These are phyloP conservation scores for Rutstroemia sydowiana DNA, from an alignment of 2,329 filamentous ascomycete genomes.

Conservation along the genomic window DNA sequence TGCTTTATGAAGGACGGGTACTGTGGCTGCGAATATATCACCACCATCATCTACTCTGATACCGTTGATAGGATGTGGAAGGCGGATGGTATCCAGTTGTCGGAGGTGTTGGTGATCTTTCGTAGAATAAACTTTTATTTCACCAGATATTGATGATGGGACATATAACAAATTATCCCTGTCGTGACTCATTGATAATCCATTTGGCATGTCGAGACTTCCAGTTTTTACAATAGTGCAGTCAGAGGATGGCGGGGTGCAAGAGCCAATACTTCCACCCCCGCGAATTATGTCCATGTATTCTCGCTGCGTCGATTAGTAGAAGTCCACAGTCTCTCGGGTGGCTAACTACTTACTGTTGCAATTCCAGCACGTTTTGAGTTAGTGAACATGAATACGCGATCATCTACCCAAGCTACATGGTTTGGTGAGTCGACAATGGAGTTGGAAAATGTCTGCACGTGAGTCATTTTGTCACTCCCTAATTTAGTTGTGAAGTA, in stretches of 20 bases:
- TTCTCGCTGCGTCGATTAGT: constrained; percentile 19
- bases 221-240: constrained; percentile 26
- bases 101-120: constrained; percentile 12
- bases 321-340: not conserved
- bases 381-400: constrained; percentile 33
- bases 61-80: constrained; percentile 31
- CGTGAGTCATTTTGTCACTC: constrained; percentile 26
- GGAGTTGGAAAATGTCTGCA: constrained; percentile 27
- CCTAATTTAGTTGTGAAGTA: constrained; percentile 28
- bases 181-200: constrained; percentile 28
- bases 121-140: constrained; percentile 12
- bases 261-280: constrained; percentile 29
- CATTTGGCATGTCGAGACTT: constrained; percentile 29
- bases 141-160: constrained; percentile 19
- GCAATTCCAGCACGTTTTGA: constrained; percentile 28
- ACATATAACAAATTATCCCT: constrained; percentile 29
- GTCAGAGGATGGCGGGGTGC: constrained; percentile 14
- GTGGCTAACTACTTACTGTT: constrained; percentile 13
- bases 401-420: constrained; percentile 29
- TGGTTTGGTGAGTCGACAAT: constrained; percentile 31
- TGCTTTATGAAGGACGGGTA: constrained; percentile 27
- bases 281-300: constrained; percentile 18
- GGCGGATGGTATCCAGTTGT: constrained; percentile 24
- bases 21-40: constrained; percentile 30
- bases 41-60: constrained; percentile 31